Conservation (phyloP, 2,329 filamentous ascomycete species). For the Pseudocercospora macadamiae region DNA sequence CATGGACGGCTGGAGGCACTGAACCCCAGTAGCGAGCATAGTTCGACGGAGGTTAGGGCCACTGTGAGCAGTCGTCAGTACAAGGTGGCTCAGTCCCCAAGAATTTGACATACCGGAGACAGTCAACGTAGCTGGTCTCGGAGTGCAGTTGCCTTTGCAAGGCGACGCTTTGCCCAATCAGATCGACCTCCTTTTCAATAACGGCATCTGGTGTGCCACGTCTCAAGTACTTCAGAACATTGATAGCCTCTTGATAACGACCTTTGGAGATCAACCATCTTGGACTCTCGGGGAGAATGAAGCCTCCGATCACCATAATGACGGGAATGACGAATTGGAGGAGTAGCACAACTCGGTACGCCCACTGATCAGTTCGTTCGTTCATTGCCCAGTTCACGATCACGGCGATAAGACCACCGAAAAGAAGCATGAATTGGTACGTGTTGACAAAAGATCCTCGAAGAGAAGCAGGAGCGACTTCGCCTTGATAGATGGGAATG, state of each 20-base stretch:
- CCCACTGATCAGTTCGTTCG: conserved; percentile 17
- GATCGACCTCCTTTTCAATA: conserved; percentile 11
- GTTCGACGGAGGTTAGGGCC: conserved; percentile 16
- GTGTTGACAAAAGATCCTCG: conserved; percentile 18
- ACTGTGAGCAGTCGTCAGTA: background rate
- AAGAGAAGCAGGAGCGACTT: conserved; percentile 13
- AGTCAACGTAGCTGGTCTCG: conserved; percentile 9
- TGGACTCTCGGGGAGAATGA: conserved; percentile 14
- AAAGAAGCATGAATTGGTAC: conserved; percentile 21
- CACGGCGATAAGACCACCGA: conserved; percentile 15
- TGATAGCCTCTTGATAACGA: conserved; percentile 9
- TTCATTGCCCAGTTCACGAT: conserved; percentile 19
- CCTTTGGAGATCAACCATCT: conserved; percentile 16
- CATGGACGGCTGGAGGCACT: conserved; percentile 16
- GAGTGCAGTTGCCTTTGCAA: conserved; percentile 6
- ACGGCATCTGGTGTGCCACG: conserved; percentile 11
- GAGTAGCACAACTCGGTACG: conserved; percentile 14
- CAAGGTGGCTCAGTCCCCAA: background rate
- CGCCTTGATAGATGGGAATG: conserved; percentile 18
- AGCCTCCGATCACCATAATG: conserved; percentile 15
- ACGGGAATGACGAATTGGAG: conserved; percentile 16
- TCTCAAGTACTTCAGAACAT: conserved; percentile 11
- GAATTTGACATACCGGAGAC: conserved; percentile 4
- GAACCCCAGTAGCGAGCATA: conserved; percentile 12
- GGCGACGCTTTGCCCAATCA: conserved; percentile 9